Evolutionary conservation across 2,329 filamentous ascomycete species (phyloP).

Genomic region (Calonectria leucothoes): DNA sequence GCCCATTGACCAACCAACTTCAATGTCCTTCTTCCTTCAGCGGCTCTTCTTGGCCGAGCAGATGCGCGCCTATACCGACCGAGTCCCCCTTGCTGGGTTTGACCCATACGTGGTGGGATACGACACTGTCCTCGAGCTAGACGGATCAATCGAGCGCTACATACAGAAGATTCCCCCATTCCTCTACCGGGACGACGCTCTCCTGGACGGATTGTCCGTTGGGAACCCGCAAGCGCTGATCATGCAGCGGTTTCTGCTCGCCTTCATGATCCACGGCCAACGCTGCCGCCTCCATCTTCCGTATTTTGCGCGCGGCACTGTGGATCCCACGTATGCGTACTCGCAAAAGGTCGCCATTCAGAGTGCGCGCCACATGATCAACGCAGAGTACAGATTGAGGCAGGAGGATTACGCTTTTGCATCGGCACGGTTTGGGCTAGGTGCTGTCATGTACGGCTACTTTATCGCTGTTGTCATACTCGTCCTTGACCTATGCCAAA

Average conservation of each 20-base stretch:
- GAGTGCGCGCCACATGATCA: conserved; percentile 46
- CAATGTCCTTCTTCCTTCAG: conserved; percentile 51
- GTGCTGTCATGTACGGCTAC: conserved; percentile 46
- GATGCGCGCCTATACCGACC: conserved; percentile 50
- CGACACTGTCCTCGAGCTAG: conserved; percentile 47
- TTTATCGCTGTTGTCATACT: conserved; percentile 49
- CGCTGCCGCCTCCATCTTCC: conserved; percentile 50
- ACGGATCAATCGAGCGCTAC: conserved; percentile 44
- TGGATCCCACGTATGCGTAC: conserved; percentile 47
- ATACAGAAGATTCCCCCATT: conserved; percentile 45
- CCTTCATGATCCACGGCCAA: conserved; percentile 46
- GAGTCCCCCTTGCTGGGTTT: conserved; percentile 37
- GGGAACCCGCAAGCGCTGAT: conserved; percentile 36
- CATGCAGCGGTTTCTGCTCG: conserved; percentile 48
- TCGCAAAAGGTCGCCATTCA: conserved; percentile 46
- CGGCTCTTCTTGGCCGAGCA: conserved; percentile 52
- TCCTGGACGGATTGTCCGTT: neutral
- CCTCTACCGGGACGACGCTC: conserved; percentile 20
- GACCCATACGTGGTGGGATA: conserved; percentile 46
- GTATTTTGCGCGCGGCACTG: conserved; percentile 47
- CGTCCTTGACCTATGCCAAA: conserved; percentile 47
- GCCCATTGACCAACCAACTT: conserved; percentile 46
- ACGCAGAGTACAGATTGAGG: conserved; percentile 43
- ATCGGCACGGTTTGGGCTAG: conserved; percentile 41
- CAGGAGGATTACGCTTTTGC: conserved; percentile 39